Base-by-base conservation (phyloP, 2,329 filamentous ascomycete species). In the Ustulina deusta region DNA sequence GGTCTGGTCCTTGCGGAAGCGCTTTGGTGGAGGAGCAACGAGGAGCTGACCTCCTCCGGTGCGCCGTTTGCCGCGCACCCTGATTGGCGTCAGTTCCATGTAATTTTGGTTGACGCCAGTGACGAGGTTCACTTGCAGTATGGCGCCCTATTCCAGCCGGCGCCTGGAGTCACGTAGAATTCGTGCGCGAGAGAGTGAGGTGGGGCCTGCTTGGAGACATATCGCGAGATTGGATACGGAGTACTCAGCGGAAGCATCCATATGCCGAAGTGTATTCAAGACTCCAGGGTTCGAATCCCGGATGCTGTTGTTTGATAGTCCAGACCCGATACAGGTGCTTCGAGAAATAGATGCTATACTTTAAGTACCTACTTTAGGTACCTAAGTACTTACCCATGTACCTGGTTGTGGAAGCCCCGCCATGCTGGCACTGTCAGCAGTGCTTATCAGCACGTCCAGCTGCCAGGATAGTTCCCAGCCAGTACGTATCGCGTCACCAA, bases 81-180 rank as follows among this genome's bases (percentile, higher is more conserved):
- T 82, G 66, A 88, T 77, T 3, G 83, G 85, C 6, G 85, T 87
- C 59, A 86, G 80, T 49, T 79, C 77, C 83, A 86, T 86, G 10
- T 40, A 25, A n/a, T 44, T 11, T 13, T 36, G 4, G 25, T 27
- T 11, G 29, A 40, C 38, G 10, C 7, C 3, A 48, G 20, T 46
- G 32, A 6, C 15, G 7, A 46, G 20, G 6, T 38, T 51, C 55
- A 25, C 49, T 9, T 42, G 20, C 13, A 46, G 29, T 27, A 46
- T 38, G 2, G 29, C 29, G 25, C 20, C 22, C n/a, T 25, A 29
- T 51, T 22, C 57, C 52, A 58, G 34, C 13, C 25, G 20, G n/a
- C 34, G n/a, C 49, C 22, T 36, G 29, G 20, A 40, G 27, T 49
- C 20, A 27, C 36, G n/a, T 42, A 11, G 20, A 34, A 40, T 27